phyloP scores from a whole-genome alignment of 371 early-diverging fungal genomes.

The Mortierella sp. region DNA sequence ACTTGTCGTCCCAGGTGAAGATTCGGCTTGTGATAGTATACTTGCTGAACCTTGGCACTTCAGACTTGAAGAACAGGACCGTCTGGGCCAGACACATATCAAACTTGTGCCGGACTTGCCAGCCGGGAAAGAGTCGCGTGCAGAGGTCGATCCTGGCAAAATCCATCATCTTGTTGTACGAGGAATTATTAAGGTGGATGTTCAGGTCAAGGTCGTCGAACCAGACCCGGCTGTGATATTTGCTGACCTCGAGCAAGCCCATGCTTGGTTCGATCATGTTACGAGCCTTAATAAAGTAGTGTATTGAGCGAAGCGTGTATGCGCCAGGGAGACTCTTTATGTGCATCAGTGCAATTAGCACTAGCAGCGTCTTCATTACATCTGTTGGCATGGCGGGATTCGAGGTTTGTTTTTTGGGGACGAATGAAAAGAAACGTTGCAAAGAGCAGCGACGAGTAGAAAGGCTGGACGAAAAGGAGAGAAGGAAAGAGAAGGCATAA shows the following conservation, averaged over 20 bases:
- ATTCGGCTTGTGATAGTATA: slow-evolving; percentile 66
- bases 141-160: slow-evolving; percentile 63
- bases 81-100: slow-evolving; percentile 50
- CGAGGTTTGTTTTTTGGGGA: no score
- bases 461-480: no score
- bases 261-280: slow-evolving; percentile 20
- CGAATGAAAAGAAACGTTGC: no score
- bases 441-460: no score
- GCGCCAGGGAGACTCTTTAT: slow-evolving; percentile 46
- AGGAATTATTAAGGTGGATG: slow-evolving; percentile 58
- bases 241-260: slow-evolving; percentile 39
- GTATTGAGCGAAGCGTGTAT: slow-evolving; percentile 42
- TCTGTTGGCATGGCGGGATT: slow-evolving; percentile 34
- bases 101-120: slow-evolving; percentile 33
- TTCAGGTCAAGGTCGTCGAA: slow-evolving; percentile 53
- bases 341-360: slow-evolving; percentile 39
- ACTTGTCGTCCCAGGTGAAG: slow-evolving; percentile 70
- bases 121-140: slow-evolving; percentile 57
- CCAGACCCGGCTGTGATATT: slow-evolving; percentile 51
- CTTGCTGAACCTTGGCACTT: slow-evolving; percentile 63
- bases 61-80: slow-evolving; percentile 61
- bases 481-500: no score
- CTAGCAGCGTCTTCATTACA: slow-evolving; percentile 22
- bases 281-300: slow-evolving; percentile 31
- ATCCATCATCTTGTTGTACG: slow-evolving; percentile 69